These are phyloP conservation scores for Salvia sclarea DNA, from an alignment of 305 asterid species.

Conservation along the genomic window DNA sequence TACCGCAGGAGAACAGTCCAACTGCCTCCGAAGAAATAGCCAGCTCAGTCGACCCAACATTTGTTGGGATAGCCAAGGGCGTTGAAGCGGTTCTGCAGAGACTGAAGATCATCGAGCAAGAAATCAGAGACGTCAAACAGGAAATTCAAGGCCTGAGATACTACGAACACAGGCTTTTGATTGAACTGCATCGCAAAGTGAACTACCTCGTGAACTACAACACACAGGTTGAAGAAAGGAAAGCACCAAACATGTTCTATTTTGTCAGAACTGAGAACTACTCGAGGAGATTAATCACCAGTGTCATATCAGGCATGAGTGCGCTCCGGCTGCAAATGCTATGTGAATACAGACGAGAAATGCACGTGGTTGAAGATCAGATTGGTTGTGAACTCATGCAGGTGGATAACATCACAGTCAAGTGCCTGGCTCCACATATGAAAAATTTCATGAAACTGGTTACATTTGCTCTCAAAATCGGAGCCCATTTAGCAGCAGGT, in stretches of 20 bases:
- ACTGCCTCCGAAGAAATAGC: slow-evolving; percentile 46
- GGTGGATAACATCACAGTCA: slow-evolving; percentile 69
- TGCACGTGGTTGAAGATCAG: slow-evolving; percentile 92
- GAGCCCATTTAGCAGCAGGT: slow-evolving; percentile 90
- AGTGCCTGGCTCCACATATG: slow-evolving; percentile 70
- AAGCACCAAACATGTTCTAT: slow-evolving; percentile 84
- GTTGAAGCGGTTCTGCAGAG: slow-evolving; percentile 78
- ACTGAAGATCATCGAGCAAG: slow-evolving; percentile 84
- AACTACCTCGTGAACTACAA: slow-evolving; percentile 77
- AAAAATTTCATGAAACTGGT: slow-evolving; percentile 73
- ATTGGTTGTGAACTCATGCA: slow-evolving; percentile 87
- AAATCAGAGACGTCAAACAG: slow-evolving; percentile 78
- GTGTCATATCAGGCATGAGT: slow-evolving; percentile 69
- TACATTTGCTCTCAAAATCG: slow-evolving; percentile 85
- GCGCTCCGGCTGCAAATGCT: slow-evolving; percentile 78
- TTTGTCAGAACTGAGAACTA: slow-evolving; percentile 70
- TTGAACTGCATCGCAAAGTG: slow-evolving; percentile 68
- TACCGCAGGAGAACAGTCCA: slow-evolving; percentile 54
- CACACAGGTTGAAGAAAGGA: slow-evolving; percentile 71
- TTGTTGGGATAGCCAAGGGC: slow-evolving; percentile 83
- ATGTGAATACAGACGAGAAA: slow-evolving; percentile 71
- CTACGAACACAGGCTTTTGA: slow-evolving; percentile 73
- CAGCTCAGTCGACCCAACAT: slow-evolving; percentile 62
- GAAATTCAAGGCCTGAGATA: slow-evolving; percentile 90
- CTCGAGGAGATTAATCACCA: slow-evolving; percentile 79